Evolutionary conservation across 176 grass and related monocot species (phyloP), one percentile per base, ranked within the genome.

Genomic region (Aegilops bicornis): DNA sequence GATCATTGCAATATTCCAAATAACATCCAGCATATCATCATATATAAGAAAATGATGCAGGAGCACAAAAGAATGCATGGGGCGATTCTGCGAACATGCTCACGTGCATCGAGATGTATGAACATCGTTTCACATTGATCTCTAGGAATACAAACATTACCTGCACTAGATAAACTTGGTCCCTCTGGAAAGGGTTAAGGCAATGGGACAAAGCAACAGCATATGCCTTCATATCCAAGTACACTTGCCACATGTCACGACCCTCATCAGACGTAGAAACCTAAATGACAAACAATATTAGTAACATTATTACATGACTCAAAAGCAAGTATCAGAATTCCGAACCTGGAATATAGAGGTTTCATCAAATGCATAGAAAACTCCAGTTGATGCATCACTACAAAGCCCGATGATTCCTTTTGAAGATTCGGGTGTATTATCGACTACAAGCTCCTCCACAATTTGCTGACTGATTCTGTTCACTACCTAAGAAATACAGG

Each of bases 181-280:
- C 96, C 68, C 88, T 87, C 82, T 96, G 93, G 30, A 92, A 91
- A 78, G 91, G 76, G 54, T 90, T 98, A 67, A 79, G 86, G 27
- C 93, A 98, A 82, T 98, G 87, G 36, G 93, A 92, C 77, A 98
- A 82, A 80, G 96, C 93, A 86, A 89, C 88, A 65, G 93, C 90
- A 90, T 96, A 94, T 70, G 92, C 87, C 76, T 93, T 93, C 88
- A 90, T 92, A 87, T 98, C 90, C 82, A 98, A 87, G 83, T 95
- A 98, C 52, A 98, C 91, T 90, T 93, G 86, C 96, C 96, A 98
- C 96, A 98, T 98, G 79, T 98, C 93, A 89, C 93, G 89, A 8
- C 88, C 94, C 86, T 98, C 96, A 59, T 98, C 93, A 77, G 88
- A 86, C 76, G 81, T 85, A 69, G 96, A 98, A 77, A 96, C 80